Evolutionary conservation across 179 eudicot genomes (phyloP), one percentile per base, ranked within the genome.

Genomic region (Gypsophila paniculata): DNA sequence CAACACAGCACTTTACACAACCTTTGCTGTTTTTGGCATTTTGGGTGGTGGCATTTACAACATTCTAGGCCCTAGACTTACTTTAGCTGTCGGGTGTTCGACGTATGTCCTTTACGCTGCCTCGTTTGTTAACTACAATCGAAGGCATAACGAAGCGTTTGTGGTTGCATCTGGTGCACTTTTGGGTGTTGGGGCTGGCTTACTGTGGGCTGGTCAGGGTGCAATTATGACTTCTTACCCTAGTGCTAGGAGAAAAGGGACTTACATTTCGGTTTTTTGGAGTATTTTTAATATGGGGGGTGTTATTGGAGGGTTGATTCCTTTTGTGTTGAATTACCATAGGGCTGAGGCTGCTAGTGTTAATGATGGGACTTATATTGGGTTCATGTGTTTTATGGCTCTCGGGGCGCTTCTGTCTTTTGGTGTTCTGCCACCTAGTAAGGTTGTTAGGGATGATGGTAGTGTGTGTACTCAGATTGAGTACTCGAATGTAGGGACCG

Each of bases 171-270:
- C 97, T 55, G 99, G 99, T 17, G 97, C 87, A 10, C 19, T 90
- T 0, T 85, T 94, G 51, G 99, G 99, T 21, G 21, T 85, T 55
- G 99, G 99, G 5, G 97, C 97, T 18, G 97, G 99, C 1, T 79
- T 94, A 4, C 82, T 94, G 9, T 94, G 97, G 99, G 96, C 96
- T 6, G 86, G 95, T n/a, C 96, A 94, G 39, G 99, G 99, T 0
- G 99, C 97, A 0, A 91, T 94, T 38, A 91, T 94, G 97, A 94
- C 97, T 14, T 86, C 99, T 0, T 94, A 91, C 63, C 99, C 99
- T 0, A 87, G 89, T 0, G 42, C 84, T 1, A 73, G 75, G 29
- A 75, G 92, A 5, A 94, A 94, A 72, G 98, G 98, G 10, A 84
- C 80, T 42, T 91, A 88, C 73, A 91, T 94, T 32, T 81, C 97